Percentiles rank a stretch among this genome's conserved stretches.
These are phyloP conservation scores for Syzygium grande DNA, from an alignment of 345 rosid genomes.

Conservation along the genomic window DNA sequence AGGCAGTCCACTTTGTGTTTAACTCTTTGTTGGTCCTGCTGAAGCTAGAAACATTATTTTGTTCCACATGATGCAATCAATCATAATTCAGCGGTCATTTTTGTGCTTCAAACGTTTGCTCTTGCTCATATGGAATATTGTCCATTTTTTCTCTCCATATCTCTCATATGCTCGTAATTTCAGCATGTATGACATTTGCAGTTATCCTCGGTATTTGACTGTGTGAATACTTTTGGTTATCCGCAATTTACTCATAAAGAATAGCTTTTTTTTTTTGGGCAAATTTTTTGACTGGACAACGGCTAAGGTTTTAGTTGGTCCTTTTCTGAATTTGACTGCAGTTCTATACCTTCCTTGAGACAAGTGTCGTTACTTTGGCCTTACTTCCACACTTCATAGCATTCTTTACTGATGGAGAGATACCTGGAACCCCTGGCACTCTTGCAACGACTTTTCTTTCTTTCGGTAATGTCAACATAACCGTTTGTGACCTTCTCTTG, in stretches of 20 bases:
- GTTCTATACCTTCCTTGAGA: slow-evolving; percentile 95
- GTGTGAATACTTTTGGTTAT: neutral
- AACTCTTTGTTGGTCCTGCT: neutral
- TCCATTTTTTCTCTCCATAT: neutral
- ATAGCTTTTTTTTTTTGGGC: neutral
- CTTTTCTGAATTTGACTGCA: slow-evolving; percentile 27
- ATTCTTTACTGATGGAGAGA: slow-evolving; percentile 88
- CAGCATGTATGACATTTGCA: neutral
- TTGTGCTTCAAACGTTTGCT: neutral
- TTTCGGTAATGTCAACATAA: slow-evolving; percentile 48
- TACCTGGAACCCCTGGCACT: slow-evolving; percentile 88
- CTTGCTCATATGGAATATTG: neutral
- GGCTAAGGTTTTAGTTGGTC: neutral
- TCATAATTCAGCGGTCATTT: neutral
- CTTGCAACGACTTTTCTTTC: slow-evolving; percentile 96
- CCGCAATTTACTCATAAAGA: neutral
- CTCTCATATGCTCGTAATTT: neutral
- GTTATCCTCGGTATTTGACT: neutral
- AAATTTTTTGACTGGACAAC: neutral
- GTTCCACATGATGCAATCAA: neutral
- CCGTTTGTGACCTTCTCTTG: neutral
- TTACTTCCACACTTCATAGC: slow-evolving; percentile 84
- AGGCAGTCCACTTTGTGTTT: neutral
- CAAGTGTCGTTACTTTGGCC: slow-evolving; percentile 75
- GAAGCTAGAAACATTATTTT: neutral